A percentile compares a stretch with the other conserved stretches of the same genome.
phyloP scores from a whole-genome alignment of 495 filamentous ascomycete genomes.

The Hypoxylon fuscum region DNA sequence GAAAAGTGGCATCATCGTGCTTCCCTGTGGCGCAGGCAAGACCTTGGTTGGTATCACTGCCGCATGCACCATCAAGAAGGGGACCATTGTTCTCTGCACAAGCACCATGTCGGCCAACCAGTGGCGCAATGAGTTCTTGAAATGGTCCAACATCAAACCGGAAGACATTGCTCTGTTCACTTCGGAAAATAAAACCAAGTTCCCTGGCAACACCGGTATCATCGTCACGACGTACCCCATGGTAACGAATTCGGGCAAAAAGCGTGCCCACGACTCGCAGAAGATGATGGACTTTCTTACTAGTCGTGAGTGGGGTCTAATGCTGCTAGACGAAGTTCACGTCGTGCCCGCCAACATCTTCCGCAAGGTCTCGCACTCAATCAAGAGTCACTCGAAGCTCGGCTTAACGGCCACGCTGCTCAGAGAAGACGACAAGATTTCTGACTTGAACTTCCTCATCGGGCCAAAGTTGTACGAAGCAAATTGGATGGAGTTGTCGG shows the following conservation, averaged over 20 bases:
- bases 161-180: slow-evolving; percentile 95
- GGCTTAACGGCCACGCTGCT: slow-evolving; percentile 94
- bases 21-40: slow-evolving; percentile 97
- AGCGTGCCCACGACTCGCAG: slow-evolving; percentile 87
- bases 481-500: slow-evolving; percentile 98
- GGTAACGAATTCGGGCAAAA: slow-evolving; percentile 83
- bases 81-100: slow-evolving; percentile 92
- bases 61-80: slow-evolving; percentile 96
- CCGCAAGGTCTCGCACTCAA: slow-evolving; percentile 86
- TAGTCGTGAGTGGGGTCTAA: slow-evolving; percentile 94
- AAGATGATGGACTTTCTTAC: slow-evolving; percentile 98
- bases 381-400: slow-evolving; percentile 96
- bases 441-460: slow-evolving; percentile 96
- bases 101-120: slow-evolving; percentile 98
- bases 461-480: slow-evolving; percentile 98
- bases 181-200: slow-evolving; percentile 89
- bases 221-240: slow-evolving; percentile 98
- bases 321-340: slow-evolving; percentile 98
- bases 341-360: slow-evolving; percentile 98
- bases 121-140: slow-evolving; percentile 94
- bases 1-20: slow-evolving; percentile 95
- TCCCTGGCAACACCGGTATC: slow-evolving; percentile 88
- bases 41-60: slow-evolving; percentile 97
- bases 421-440: slow-evolving; percentile 97
- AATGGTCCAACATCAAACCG: slow-evolving; percentile 97